Evolutionary conservation across 164 flowering plant species (phyloP).

Genomic region (Berberis thunbergii): DNA sequence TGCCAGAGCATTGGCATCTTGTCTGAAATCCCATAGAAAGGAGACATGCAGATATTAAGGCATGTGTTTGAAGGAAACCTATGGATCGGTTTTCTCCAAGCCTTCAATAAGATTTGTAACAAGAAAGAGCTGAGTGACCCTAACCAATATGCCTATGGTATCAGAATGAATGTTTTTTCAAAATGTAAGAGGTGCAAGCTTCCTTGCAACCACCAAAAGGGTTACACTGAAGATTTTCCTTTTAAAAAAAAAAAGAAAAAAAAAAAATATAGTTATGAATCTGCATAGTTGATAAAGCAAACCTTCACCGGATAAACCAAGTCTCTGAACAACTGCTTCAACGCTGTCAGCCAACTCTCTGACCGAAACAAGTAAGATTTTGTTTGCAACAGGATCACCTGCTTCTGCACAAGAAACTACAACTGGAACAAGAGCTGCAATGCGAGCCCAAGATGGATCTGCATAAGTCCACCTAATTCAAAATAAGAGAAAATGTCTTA

Average conservation of each 20-base stretch:
- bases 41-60: neutral
- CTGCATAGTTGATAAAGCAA: constrained; percentile 2
- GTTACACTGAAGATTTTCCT: no score
- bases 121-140: no score
- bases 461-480: constrained; percentile 88
- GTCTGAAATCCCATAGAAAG: neutral
- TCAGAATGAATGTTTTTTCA: no score
- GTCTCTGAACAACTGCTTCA: constrained; percentile 82
- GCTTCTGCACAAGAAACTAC: constrained; percentile 91
- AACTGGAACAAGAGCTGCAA: constrained; percentile 87
- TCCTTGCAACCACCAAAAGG: no score
- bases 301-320: constrained; percentile 81
- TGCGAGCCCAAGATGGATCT: constrained; percentile 98
- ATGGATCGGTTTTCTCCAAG: no score
- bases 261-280: no score
- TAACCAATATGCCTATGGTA: no score
- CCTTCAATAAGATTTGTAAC: no score
- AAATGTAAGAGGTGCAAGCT: no score
- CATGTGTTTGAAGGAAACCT: no score
- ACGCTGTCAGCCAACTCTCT: constrained; percentile 78
- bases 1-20: neutral
- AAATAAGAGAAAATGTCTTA: constrained; percentile 9
- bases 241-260: no score
- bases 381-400: constrained; percentile 72
- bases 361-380: constrained; percentile 58